Evolutionary conservation across 2,329 filamentous ascomycete genomes (phyloP).

Genomic region (Macroventuria anomochaeta): DNA sequence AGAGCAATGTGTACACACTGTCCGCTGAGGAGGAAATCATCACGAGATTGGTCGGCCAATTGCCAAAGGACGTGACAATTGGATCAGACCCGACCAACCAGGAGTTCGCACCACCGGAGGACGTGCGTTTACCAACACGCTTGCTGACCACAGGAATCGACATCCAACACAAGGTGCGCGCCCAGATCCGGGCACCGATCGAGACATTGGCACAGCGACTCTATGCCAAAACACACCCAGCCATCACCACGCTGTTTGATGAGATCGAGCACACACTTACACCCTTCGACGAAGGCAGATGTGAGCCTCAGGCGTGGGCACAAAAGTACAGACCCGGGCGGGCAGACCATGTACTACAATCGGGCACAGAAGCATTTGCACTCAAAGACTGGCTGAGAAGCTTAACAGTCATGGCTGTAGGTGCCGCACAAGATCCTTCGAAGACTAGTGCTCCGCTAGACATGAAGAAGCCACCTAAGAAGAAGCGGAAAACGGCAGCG

Average conservation of each 20-base stretch:
- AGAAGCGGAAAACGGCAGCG: slow-evolving; percentile 64
- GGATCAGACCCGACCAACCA: not conserved
- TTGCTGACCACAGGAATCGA: slow-evolving; percentile 47
- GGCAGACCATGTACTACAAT: slow-evolving; percentile 77
- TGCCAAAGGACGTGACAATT: slow-evolving; percentile 15
- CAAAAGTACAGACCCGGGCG: slow-evolving; percentile 82
- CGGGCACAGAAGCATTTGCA: slow-evolving; percentile 70
- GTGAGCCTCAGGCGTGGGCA: slow-evolving; percentile 75
- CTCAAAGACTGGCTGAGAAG: slow-evolving; percentile 82
- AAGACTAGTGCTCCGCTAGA: slow-evolving; percentile 24
- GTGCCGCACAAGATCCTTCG: slow-evolving; percentile 56
- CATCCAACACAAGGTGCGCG: slow-evolving; percentile 49
- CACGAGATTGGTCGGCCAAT: slow-evolving; percentile 26
- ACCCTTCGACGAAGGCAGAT: slow-evolving; percentile 79
- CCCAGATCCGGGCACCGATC: slow-evolving; percentile 27
- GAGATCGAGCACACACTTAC: slow-evolving; percentile 69
- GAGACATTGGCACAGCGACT: slow-evolving; percentile 8
- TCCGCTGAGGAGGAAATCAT: slow-evolving; percentile 37
- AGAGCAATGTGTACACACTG: slow-evolving; percentile 44
- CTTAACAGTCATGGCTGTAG: slow-evolving; percentile 78
- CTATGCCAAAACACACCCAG: slow-evolving; percentile 57
- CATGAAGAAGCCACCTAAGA: slow-evolving; percentile 55
- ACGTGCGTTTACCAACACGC: slow-evolving; percentile 45
- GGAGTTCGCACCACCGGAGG: slow-evolving; percentile 27
- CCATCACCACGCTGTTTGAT: slow-evolving; percentile 65